phyloP scores from a whole-genome alignment of 1,139 yeast species.

The Wickerhamomyces sp. region DNA sequence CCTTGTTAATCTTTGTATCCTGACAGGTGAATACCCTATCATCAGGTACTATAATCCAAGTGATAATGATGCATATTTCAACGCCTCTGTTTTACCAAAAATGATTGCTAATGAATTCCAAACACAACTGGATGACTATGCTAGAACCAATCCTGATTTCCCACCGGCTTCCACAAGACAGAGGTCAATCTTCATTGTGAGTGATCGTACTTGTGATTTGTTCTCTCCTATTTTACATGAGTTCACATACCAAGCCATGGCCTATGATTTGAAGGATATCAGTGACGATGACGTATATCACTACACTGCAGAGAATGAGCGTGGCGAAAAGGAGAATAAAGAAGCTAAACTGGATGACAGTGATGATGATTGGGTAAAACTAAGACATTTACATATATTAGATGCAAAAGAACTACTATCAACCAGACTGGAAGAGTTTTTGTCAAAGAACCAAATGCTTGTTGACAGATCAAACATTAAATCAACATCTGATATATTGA shows the following conservation, averaged over 20 bases:
- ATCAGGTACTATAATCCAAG: slow-evolving; percentile 63
- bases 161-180: slow-evolving; percentile 53
- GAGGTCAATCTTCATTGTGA: slow-evolving; percentile 67
- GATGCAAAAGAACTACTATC: slow-evolving; percentile 67
- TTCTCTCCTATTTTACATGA: slow-evolving; percentile 86
- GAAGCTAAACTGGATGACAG: slow-evolving; percentile 50
- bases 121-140: slow-evolving; percentile 66
- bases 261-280: slow-evolving; percentile 57
- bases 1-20: slow-evolving; percentile 65
- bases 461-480: slow-evolving; percentile 60
- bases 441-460: slow-evolving; percentile 67
- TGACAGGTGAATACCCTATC: slow-evolving; percentile 86
- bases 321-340: slow-evolving; percentile 46
- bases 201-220: slow-evolving; percentile 82
- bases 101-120: slow-evolving; percentile 75
- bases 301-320: slow-evolving; percentile 59
- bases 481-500: slow-evolving; percentile 56
- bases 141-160: slow-evolving; percentile 62
- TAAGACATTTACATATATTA: slow-evolving; percentile 74
- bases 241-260: slow-evolving; percentile 92
- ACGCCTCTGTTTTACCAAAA: slow-evolving; percentile 64
- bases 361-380: slow-evolving; percentile 71
- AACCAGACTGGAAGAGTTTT: slow-evolving; percentile 60
- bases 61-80: slow-evolving; percentile 36
- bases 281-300: slow-evolving; percentile 48